These are phyloP conservation scores for Coemansia sp. DNA, from an alignment of 192 early-diverging fungal species.

Conservation along the genomic window DNA sequence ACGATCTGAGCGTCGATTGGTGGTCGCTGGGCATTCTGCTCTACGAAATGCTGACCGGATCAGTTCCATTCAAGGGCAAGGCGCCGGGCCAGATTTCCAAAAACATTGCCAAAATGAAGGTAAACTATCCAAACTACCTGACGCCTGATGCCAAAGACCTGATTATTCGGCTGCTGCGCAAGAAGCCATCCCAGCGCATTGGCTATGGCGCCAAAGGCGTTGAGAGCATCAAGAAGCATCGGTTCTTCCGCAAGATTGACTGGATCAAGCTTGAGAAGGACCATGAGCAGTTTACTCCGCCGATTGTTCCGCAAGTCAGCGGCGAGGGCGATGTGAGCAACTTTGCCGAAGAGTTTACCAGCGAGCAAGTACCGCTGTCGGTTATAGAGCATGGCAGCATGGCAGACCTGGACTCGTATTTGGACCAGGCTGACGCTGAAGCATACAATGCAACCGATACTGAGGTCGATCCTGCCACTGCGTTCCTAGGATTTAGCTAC, in stretches of 20 bases:
- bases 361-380: slow-evolving; percentile 43
- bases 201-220: slow-evolving; percentile 48
- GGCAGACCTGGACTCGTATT: not conserved
- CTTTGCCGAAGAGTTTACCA: slow-evolving; percentile 78
- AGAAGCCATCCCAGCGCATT: slow-evolving; percentile 61
- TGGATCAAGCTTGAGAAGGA: slow-evolving; percentile 62
- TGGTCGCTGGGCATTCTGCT: slow-evolving; percentile 90
- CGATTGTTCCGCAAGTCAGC: slow-evolving; percentile 62
- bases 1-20: slow-evolving; percentile 82
- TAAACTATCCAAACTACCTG: slow-evolving; percentile 76
- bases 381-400: slow-evolving; percentile 13
- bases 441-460: slow-evolving; percentile 1
- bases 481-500: slow-evolving; percentile 53
- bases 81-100: slow-evolving; percentile 84
- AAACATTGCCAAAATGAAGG: slow-evolving; percentile 78
- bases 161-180: slow-evolving; percentile 64
- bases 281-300: slow-evolving; percentile 56
- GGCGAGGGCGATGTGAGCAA: slow-evolving; percentile 71
- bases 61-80: slow-evolving; percentile 75
- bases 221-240: slow-evolving; percentile 55
- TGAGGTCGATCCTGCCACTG: slow-evolving; percentile 46
- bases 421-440: not conserved
- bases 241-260: slow-evolving; percentile 74
- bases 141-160: slow-evolving; percentile 78
- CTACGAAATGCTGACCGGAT: slow-evolving; percentile 89